Percentiles rank a stretch among this genome's conserved stretches.
Conservation (phyloP, 352 stramenopile genomes). For the Phytopythium delawarense region DNA sequence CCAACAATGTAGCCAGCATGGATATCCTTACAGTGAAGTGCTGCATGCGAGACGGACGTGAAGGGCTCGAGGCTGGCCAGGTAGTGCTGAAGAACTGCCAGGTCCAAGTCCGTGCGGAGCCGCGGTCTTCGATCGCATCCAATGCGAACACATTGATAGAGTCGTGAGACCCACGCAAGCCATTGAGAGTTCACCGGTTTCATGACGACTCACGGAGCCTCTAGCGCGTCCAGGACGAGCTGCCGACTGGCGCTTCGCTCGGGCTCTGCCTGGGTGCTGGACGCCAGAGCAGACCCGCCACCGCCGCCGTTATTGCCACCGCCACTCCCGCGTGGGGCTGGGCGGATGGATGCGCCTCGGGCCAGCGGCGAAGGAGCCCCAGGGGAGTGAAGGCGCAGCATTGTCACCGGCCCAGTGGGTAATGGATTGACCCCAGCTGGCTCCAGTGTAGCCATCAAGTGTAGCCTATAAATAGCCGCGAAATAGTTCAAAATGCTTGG, state of each 20-base stretch:
- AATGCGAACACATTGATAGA: no score
- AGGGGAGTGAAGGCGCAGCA: neutral
- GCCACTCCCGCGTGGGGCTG: neutral
- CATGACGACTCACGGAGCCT: conserved; percentile 33
- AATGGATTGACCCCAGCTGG: no score
- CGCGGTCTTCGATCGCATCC: conserved; percentile 21
- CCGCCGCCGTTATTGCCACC: neutral
- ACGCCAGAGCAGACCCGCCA: neutral
- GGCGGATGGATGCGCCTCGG: neutral
- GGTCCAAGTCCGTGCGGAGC: conserved; percentile 54
- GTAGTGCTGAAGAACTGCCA: conserved; percentile 48
- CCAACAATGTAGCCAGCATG: neutral
- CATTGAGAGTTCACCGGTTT: no score
- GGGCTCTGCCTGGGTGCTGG: neutral
- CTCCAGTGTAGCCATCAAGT: conserved; percentile 1
- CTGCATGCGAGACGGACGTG: conserved; percentile 24
- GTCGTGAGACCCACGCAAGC: no score
- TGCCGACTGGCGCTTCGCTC: conserved; percentile 22
- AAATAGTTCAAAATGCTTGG: neutral
- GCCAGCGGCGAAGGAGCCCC: neutral
- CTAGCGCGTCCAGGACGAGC: conserved; percentile 40
- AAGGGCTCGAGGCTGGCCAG: conserved; percentile 41
- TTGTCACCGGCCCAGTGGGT: no score
- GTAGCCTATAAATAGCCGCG: no score
- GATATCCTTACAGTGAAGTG: conserved; percentile 41